Evolutionary conservation across 73 alveolate species (phyloP), one percentile per base, ranked within the genome.

Genomic region (Paramecium biaurelia): DNA sequence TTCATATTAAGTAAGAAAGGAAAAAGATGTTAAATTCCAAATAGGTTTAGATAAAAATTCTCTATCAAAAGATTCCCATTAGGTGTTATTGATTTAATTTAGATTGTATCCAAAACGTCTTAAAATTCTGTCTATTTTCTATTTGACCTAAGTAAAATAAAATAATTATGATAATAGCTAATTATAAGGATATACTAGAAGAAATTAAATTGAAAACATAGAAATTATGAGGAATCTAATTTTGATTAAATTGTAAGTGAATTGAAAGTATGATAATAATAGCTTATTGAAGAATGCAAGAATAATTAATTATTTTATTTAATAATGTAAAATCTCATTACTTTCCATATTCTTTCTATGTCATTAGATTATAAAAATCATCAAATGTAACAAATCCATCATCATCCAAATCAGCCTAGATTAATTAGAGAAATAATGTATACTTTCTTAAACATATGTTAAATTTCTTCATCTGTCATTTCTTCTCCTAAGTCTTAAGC

Each of bases 381-480:
- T 97, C 97, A 85, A 95, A 93, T 6, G 97, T 96, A 21, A 97
- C 95, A 70, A 95, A 92, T 2, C 99, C 99, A 95, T 96, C 98
- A 5, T 96, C 98, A 86, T 96, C 95, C 63, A 93, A 86, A 87
- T 96, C 98, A 42, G 98, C 98, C 90, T 79, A 42, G 11, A 63
- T 92, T 96, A 53, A 8, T 9, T 70, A 1, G n/a, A 12, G 1
- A 7, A 53, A 18, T 15, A 18, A n/a, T 53, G 18, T 10, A 30
- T 79, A 79, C 90, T 82, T 95, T 97, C 72, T 92, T 95, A 42
- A 97, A 89, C 99, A 97, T 97, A 74, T 95, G 98, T 58, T 92
- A 84, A 70, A 97, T 85, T 92, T 97, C 99, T 92, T 97, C 99
- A 87, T 95, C 99, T 18, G 98, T 95, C 99, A 97, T 97, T 94